A percentile compares a stretch with the other conserved stretches of the same genome.
phyloP scores from a whole-genome alignment of 192 early-diverging fungal genomes.

The Coemansia sp. region DNA sequence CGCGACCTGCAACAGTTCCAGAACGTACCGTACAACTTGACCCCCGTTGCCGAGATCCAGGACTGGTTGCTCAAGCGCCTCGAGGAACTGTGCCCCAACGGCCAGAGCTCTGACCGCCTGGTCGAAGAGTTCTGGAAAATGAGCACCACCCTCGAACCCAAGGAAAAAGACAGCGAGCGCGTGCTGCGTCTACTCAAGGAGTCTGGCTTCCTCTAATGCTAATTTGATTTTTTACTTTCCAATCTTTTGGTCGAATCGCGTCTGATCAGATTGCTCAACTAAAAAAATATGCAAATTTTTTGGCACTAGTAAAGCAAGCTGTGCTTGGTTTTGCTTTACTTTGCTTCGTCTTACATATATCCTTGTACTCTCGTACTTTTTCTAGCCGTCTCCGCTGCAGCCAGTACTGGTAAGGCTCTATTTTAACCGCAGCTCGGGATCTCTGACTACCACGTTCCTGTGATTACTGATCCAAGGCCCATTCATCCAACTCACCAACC shows the following conservation, averaged over 20 bases:
- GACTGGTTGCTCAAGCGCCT: constrained; percentile 70
- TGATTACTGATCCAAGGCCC: too few species aligned
- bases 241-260: neutral
- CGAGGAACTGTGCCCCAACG: constrained; percentile 65
- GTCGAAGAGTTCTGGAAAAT: constrained; percentile 74
- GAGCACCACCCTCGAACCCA: constrained; percentile 80
- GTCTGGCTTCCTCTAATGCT: constrained; percentile 70
- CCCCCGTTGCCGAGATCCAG: constrained; percentile 79
- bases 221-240: neutral
- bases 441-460: neutral
- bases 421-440: neutral
- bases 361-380: neutral
- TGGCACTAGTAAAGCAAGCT: neutral
- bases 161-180: constrained; percentile 82
- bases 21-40: constrained; percentile 74
- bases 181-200: constrained; percentile 72
- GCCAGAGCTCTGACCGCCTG: constrained; percentile 55
- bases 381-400: neutral
- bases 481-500: neutral
- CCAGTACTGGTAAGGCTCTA: neutral
- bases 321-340: neutral
- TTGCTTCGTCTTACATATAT: neutral
- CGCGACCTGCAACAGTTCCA: constrained; percentile 89
- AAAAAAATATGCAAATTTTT: constrained; percentile 1
- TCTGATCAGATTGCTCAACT: neutral